phyloP scores from a whole-genome alignment of 768 basidiomycete genomes.

The Amyloporia xantha region DNA sequence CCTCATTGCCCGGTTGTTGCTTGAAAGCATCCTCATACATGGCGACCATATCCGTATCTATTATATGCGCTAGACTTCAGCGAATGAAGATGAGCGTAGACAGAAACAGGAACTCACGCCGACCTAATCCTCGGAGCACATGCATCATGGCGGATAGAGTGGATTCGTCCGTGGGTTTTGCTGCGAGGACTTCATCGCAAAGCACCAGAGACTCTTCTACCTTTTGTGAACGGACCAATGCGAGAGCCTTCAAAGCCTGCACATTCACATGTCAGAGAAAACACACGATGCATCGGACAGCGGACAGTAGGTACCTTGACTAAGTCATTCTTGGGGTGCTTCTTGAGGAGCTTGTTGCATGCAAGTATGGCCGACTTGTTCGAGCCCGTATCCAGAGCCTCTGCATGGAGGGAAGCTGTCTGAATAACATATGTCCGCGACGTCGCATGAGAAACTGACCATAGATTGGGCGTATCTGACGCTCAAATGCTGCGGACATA shows the following conservation, averaged over 20 bases:
- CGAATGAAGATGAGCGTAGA: not conserved
- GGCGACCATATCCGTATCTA: constrained; percentile 70
- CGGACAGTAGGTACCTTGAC: constrained; percentile 45
- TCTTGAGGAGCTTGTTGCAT: constrained; percentile 85
- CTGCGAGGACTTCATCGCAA: constrained; percentile 73
- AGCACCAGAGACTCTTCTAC: constrained; percentile 74
- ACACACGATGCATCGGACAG: not conserved
- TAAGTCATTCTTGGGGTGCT: constrained; percentile 67
- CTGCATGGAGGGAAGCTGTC: constrained; percentile 30
- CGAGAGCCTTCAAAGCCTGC: constrained; percentile 79
- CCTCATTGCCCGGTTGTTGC: constrained; percentile 74
- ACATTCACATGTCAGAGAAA: not conserved
- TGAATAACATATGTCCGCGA: not conserved
- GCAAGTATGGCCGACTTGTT: constrained; percentile 81
- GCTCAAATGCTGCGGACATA: constrained; percentile 64
- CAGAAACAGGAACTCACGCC: constrained; percentile 35
- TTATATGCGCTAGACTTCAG: constrained; percentile 16
- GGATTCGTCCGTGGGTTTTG: constrained; percentile 66
- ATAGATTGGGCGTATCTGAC: constrained; percentile 82
- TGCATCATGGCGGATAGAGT: constrained; percentile 79
- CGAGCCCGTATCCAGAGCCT: constrained; percentile 80
- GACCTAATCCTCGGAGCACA: constrained; percentile 70
- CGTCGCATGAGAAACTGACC: constrained; percentile 37
- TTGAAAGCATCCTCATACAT: constrained; percentile 89
- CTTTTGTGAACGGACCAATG: constrained; percentile 78